Percentiles rank a stretch among this genome's conserved stretches.
phyloP scores from a whole-genome alignment of 1,139 yeast species.

The Geotrichum macrosporum region DNA sequence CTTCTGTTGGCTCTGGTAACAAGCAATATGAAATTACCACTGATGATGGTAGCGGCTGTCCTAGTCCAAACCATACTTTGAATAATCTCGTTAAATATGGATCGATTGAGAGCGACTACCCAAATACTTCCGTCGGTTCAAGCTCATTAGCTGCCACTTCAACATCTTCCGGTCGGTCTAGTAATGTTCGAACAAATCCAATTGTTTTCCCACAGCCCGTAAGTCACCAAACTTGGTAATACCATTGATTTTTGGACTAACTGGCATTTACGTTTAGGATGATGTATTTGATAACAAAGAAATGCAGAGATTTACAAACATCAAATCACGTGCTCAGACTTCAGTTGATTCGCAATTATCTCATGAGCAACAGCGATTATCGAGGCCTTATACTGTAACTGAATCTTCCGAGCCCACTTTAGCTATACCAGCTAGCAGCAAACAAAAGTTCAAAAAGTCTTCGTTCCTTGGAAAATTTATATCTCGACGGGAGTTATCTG shows the following conservation, averaged over 20 bases:
- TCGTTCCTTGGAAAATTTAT: conserved; percentile 30
- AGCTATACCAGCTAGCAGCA: no score
- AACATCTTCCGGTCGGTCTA: not conserved
- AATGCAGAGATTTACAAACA: not conserved
- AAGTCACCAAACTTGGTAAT: not conserved
- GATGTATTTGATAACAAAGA: conserved; percentile 20
- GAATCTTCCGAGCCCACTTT: no score
- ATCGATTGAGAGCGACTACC: conserved; percentile 1
- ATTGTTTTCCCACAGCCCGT: conserved; percentile 19
- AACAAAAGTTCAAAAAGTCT: conserved; percentile 21
- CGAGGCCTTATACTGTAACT: no score
- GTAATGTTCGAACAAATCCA: conserved; percentile 9
- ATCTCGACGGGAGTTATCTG: conserved; percentile 29
- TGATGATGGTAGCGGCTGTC: conserved; percentile 2
- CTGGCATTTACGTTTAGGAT: conserved; percentile 6
- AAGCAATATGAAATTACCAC: not conserved
- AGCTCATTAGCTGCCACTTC: conserved; percentile 10
- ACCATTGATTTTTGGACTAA: not conserved
- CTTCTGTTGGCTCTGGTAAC: conserved; percentile 18
- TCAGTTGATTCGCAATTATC: conserved; percentile 1
- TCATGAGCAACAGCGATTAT: conserved; percentile 24
- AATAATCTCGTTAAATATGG: not conserved
- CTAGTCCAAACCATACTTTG: conserved; percentile 4
- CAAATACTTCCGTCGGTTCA: no score
- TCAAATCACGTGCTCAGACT: conserved; percentile 4